phyloP scores from a whole-genome alignment of 805 yeast species.

The Hanseniaspora hatyaiensis region DNA sequence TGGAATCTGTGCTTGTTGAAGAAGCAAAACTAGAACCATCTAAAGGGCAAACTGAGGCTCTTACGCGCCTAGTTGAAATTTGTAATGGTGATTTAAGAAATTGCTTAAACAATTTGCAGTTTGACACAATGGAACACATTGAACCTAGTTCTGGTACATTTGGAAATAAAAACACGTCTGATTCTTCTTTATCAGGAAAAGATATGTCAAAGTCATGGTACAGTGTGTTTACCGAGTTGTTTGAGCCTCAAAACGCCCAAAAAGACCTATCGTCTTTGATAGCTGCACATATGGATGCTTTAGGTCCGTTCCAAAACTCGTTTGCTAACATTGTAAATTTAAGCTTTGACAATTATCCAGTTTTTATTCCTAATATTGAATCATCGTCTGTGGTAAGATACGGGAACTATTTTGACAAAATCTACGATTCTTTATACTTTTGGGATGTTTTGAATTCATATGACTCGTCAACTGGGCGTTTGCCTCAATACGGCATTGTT shows the following conservation, averaged over 20 bases:
- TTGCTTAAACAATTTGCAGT: slow-evolving; percentile 73
- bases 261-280: neutral
- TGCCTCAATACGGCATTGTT: neutral
- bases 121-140: slow-evolving; percentile 29
- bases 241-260: slow-evolving; percentile 8
- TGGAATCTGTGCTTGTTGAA: slow-evolving; percentile 50
- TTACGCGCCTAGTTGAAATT: slow-evolving; percentile 55
- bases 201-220: slow-evolving; percentile 19
- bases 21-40: slow-evolving; percentile 29
- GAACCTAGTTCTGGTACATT: no score
- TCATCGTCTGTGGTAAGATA: slow-evolving; percentile 1
- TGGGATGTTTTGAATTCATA: slow-evolving; percentile 6
- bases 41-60: slow-evolving; percentile 32
- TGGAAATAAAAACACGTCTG: neutral
- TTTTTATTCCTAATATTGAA: slow-evolving; percentile 1
- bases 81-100: slow-evolving; percentile 79
- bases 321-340: slow-evolving; percentile 1
- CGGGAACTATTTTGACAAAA: neutral
- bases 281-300: neutral
- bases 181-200: slow-evolving; percentile 17
- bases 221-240: slow-evolving; percentile 1
- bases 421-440: neutral
- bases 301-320: slow-evolving; percentile 1
- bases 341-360: slow-evolving; percentile 10
- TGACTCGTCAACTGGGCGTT: neutral